These are phyloP conservation scores for Medicago ruthenica DNA, from an alignment of 306 rosid species.

Conservation along the genomic window DNA sequence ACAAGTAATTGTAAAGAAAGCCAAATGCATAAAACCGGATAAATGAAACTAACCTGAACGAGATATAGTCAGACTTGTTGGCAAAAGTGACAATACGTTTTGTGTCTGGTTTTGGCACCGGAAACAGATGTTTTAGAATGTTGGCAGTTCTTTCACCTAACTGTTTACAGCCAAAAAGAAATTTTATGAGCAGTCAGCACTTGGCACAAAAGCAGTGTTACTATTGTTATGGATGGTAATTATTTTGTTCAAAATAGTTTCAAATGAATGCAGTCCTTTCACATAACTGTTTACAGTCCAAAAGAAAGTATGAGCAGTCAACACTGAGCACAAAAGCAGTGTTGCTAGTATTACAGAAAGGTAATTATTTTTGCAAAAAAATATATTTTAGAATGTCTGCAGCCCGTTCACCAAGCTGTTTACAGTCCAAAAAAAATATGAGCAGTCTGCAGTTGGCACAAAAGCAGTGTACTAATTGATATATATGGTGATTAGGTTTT, in stretches of 20 bases:
- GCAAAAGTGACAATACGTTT: conserved; percentile 84
- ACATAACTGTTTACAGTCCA: conserved; percentile 61
- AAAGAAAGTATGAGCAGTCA: conserved; percentile 33
- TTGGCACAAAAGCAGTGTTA: conserved; percentile 21
- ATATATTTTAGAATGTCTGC: too few species aligned
- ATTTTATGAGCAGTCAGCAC: conserved; percentile 33
- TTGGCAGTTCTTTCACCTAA: conserved; percentile 84
- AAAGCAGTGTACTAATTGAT: too few species aligned
- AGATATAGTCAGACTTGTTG: conserved; percentile 81
- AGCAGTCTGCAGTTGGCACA: too few species aligned
- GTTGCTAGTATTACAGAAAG: too few species aligned
- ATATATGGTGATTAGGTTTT: neutral
- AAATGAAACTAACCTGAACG: conserved; percentile 75
- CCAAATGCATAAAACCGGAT: conserved; percentile 6
- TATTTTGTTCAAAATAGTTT: conserved; percentile 47
- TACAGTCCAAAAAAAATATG: too few species aligned
- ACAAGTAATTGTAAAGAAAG: conserved; percentile 10
- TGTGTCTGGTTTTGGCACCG: conserved; percentile 90
- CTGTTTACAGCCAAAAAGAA: conserved; percentile 54
- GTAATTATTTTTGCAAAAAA: neutral
- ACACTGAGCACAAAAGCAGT: conserved; percentile 28
- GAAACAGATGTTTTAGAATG: conserved; percentile 86
- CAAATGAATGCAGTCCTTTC: conserved; percentile 74
- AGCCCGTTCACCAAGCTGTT: too few species aligned
- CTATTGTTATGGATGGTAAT: neutral